Percentiles rank a stretch among this genome's conserved stretches.
Conservation (phyloP, 306 rosid genomes). For the Pyrus betulifolia region DNA sequence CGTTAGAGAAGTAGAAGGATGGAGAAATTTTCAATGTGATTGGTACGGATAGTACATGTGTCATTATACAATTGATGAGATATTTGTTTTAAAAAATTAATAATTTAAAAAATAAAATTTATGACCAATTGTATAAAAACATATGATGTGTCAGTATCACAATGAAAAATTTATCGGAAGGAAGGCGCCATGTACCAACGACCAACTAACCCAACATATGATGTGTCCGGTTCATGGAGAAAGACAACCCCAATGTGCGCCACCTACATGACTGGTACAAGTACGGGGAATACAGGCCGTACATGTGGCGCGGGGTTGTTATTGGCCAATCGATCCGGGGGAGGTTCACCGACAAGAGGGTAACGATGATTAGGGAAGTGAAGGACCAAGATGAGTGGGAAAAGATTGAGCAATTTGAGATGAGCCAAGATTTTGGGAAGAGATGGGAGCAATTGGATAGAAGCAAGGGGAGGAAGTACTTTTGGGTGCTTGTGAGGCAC, state of each 20-base stretch:
- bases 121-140: too few species aligned
- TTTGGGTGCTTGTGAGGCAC: conserved; percentile 81
- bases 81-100: too few species aligned
- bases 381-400: conserved; percentile 90
- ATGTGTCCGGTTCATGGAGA: conserved; percentile 69
- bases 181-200: too few species aligned
- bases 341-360: conserved; percentile 60
- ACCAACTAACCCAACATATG: too few species aligned
- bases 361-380: conserved; percentile 64
- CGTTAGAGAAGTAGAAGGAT: too few species aligned
- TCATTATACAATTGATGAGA: fast-evolving
- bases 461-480: conserved; percentile 49
- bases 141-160: too few species aligned
- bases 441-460: conserved; percentile 51
- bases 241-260: conserved; percentile 82
- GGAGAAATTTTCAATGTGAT: too few species aligned
- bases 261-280: conserved; percentile 88
- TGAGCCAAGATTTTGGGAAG: conserved; percentile 62
- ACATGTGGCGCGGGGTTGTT: conserved; percentile 84
- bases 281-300: conserved; percentile 84
- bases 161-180: too few species aligned
- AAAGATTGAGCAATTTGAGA: conserved; percentile 69
- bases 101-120: too few species aligned
- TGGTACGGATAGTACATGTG: too few species aligned
- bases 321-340: conserved; percentile 78